Evolutionary conservation across 2,329 filamentous ascomycete genomes (phyloP).

Genomic region (Phialocephala subalpina): DNA sequence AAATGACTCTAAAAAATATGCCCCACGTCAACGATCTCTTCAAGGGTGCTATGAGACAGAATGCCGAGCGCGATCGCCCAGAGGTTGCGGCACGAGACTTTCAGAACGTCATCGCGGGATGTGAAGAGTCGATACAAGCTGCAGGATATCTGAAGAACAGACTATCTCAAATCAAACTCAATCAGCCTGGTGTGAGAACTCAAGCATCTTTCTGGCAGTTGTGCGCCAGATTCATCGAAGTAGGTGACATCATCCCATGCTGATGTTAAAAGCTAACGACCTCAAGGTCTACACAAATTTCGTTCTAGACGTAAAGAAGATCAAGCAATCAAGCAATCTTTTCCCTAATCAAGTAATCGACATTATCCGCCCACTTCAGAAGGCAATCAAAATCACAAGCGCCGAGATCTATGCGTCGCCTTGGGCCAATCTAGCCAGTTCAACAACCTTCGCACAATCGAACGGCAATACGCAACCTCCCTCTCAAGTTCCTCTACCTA

Average conservation of each 20-base stretch:
- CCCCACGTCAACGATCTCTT: conserved; percentile 76
- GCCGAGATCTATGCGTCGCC: conserved; percentile 73
- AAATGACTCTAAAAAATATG: conserved; percentile 75
- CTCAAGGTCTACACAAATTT: conserved; percentile 71
- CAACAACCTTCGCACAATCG: conserved; percentile 36
- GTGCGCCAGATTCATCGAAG: conserved; percentile 76
- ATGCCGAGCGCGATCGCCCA: conserved; percentile 65
- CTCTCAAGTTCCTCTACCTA: conserved; percentile 70
- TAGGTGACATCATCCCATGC: conserved; percentile 25
- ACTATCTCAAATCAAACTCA: conserved; percentile 83
- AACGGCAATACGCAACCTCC: conserved; percentile 41
- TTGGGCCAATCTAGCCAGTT: conserved; percentile 60
- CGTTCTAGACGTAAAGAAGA: conserved; percentile 64
- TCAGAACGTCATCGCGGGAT: conserved; percentile 76
- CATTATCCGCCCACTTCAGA: conserved; percentile 82
- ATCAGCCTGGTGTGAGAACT: conserved; percentile 78
- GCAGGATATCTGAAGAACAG: conserved; percentile 76
- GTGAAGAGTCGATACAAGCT: conserved; percentile 73
- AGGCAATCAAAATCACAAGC: conserved; percentile 81
- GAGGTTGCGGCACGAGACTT: conserved; percentile 71
- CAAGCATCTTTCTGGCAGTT: conserved; percentile 71
- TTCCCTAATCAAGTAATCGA: conserved; percentile 73
- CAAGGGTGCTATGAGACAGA: conserved; percentile 66
- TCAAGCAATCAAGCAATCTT: conserved; percentile 55
- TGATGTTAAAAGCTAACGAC: conserved; percentile 37